Evolutionary conservation across 441 rosid genomes (phyloP).

Genomic region (Capsella rubella): DNA sequence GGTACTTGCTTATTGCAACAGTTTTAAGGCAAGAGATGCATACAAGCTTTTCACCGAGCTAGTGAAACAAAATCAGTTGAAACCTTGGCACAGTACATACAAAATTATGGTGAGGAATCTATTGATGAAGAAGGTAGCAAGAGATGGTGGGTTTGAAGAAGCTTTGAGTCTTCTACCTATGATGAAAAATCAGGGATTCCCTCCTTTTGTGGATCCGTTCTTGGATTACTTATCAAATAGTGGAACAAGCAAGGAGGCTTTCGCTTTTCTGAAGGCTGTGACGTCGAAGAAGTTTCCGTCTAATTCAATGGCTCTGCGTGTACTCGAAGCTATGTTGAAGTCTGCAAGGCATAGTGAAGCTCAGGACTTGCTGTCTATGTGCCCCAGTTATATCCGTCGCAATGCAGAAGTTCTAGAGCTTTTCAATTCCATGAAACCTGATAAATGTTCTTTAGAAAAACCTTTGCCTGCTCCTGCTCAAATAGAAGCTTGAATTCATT

Average conservation of each 20-base stretch:
- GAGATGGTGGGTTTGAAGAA: slow-evolving; percentile 65
- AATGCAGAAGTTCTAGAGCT: slow-evolving; percentile 81
- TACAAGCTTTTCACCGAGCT: slow-evolving; percentile 57
- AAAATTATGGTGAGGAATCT: slow-evolving; percentile 66
- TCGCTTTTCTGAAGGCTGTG: slow-evolving; percentile 64
- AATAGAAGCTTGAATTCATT: slow-evolving; percentile 30
- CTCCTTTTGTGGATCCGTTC: slow-evolving; percentile 76
- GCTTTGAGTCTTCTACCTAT: slow-evolving; percentile 65
- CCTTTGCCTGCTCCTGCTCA: slow-evolving; percentile 17
- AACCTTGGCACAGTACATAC: slow-evolving; percentile 71
- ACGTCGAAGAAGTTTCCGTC: slow-evolving; percentile 75
- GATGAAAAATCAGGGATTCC: slow-evolving; percentile 78
- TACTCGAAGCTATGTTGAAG: slow-evolving; percentile 71
- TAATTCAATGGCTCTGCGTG: slow-evolving; percentile 57
- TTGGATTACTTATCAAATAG: slow-evolving; percentile 61
- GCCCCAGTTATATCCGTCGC: slow-evolving; percentile 66
- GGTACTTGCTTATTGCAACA: slow-evolving; percentile 65
- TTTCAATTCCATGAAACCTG: slow-evolving; percentile 59
- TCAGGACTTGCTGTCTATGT: slow-evolving; percentile 67
- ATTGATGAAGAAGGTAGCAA: slow-evolving; percentile 60
- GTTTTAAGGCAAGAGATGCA: slow-evolving; percentile 63
- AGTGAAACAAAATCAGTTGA: slow-evolving; percentile 49
- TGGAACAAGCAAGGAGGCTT: slow-evolving; percentile 72
- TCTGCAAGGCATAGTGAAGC: slow-evolving; percentile 65
- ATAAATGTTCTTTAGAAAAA: slow-evolving; percentile 34